Conservation (phyloP, 2,329 filamentous ascomycete species). For the Hymenoscyphus repandus region DNA sequence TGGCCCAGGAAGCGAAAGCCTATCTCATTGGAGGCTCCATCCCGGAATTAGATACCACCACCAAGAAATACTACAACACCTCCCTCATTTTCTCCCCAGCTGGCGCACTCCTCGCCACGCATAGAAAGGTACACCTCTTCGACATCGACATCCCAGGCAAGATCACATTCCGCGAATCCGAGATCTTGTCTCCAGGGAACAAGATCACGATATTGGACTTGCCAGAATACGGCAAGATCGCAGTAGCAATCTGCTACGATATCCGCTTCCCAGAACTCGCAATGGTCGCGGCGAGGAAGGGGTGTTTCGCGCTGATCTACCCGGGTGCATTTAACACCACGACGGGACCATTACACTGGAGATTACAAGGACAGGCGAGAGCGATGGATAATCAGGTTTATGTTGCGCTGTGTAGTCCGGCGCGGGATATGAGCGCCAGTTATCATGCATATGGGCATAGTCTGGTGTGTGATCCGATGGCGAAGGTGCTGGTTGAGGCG, state of each 20-base stretch:
- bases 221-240: constrained; percentile 82
- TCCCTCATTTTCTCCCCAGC: constrained; percentile 74
- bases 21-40: constrained; percentile 92
- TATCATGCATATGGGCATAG: constrained; percentile 95
- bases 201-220: constrained; percentile 81
- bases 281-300: constrained; percentile 77
- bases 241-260: constrained; percentile 94
- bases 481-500: constrained; percentile 71
- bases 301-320: constrained; percentile 84
- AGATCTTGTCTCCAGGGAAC: constrained; percentile 81
- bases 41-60: constrained; percentile 66
- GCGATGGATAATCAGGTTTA: constrained; percentile 94
- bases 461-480: constrained; percentile 82
- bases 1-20: constrained; percentile 71
- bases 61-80: constrained; percentile 81
- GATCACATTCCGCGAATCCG: constrained; percentile 85
- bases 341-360: constrained; percentile 90
- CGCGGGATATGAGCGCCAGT: constrained; percentile 66
- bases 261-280: constrained; percentile 93
- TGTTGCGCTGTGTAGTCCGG: constrained; percentile 87
- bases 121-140: constrained; percentile 94
- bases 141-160: constrained; percentile 97
- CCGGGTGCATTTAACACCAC: constrained; percentile 97
- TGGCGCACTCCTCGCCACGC: constrained; percentile 76
- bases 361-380: constrained; percentile 71